phyloP scores from a whole-genome alignment of 257 asterid species.

The Plectranthus barbatus region DNA sequence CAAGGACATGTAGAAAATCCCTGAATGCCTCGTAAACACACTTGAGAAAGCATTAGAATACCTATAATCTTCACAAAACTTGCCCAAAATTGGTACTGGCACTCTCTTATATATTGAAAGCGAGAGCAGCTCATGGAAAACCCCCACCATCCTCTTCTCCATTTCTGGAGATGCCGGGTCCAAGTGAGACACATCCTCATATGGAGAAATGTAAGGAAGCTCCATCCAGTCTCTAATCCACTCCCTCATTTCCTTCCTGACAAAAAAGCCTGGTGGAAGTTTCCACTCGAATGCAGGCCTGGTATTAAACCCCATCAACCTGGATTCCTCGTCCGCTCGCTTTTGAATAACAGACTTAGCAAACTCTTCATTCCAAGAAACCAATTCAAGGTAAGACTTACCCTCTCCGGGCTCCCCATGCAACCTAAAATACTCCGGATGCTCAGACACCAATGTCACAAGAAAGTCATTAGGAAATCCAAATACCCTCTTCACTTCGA shows the following conservation, averaged over 20 bases:
- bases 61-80: conserved; percentile 74
- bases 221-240: conserved; percentile 96
- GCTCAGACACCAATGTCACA: conserved; percentile 57
- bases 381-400: conserved; percentile 50
- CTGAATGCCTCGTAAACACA: conserved; percentile 79
- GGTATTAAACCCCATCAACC: conserved; percentile 50
- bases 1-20: conserved; percentile 74
- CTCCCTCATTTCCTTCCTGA: conserved; percentile 89
- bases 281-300: conserved; percentile 74
- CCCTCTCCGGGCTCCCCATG: conserved; percentile 65
- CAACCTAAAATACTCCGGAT: conserved; percentile 59
- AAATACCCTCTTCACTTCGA: conserved; percentile 86
- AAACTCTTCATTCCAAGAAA: conserved; percentile 45
- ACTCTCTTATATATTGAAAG: conserved; percentile 64
- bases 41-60: conserved; percentile 70
- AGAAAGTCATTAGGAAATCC: conserved; percentile 80
- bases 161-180: conserved; percentile 62
- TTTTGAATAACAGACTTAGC: conserved; percentile 57
- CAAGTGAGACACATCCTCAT: conserved; percentile 53
- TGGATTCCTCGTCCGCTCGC: conserved; percentile 76
- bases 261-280: conserved; percentile 59
- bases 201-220: conserved; percentile 79
- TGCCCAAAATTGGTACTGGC: conserved; percentile 55
- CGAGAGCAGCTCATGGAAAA: conserved; percentile 78
- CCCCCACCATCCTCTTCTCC: conserved; percentile 90